Conservation (phyloP, 169 alveolate species). For the Theileria equi region DNA sequence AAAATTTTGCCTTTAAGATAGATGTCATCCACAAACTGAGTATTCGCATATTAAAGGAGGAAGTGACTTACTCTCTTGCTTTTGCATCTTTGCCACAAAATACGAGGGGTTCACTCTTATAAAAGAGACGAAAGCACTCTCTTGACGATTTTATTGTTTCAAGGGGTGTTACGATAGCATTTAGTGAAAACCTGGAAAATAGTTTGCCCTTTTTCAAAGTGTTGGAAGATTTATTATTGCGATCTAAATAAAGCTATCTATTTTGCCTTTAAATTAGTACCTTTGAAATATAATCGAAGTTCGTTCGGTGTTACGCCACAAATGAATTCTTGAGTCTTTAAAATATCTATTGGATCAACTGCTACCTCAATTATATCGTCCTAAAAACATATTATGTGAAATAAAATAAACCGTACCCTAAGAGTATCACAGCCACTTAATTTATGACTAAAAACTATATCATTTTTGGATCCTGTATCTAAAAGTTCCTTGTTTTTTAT, state of each 20-base stretch:
- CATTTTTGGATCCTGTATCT: slow-evolving; percentile 31
- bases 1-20: slow-evolving; percentile 48
- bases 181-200: slow-evolving; percentile 44
- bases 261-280: neutral
- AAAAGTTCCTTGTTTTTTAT: slow-evolving; percentile 42
- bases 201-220: slow-evolving; percentile 38
- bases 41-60: neutral
- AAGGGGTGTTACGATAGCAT: slow-evolving; percentile 50
- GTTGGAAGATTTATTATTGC: neutral
- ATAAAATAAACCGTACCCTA: neutral
- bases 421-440: slow-evolving; percentile 28
- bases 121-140: slow-evolving; percentile 47
- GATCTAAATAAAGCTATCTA: neutral
- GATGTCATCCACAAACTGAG: slow-evolving; percentile 48
- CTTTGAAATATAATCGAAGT: slow-evolving; percentile 22
- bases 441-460: slow-evolving; percentile 8
- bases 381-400: neutral
- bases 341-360: slow-evolving; percentile 53
- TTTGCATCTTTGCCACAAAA: slow-evolving; percentile 52
- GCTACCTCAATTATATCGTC: slow-evolving; percentile 58
- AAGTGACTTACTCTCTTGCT: slow-evolving; percentile 31
- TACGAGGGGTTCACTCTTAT: slow-evolving; percentile 37
- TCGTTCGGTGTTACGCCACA: slow-evolving; percentile 45
- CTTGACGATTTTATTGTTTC: slow-evolving; percentile 45
- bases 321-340: slow-evolving; percentile 49